Conservation (phyloP, 2,329 filamentous ascomycete genomes). For the Colletotrichum tofieldiae region DNA sequence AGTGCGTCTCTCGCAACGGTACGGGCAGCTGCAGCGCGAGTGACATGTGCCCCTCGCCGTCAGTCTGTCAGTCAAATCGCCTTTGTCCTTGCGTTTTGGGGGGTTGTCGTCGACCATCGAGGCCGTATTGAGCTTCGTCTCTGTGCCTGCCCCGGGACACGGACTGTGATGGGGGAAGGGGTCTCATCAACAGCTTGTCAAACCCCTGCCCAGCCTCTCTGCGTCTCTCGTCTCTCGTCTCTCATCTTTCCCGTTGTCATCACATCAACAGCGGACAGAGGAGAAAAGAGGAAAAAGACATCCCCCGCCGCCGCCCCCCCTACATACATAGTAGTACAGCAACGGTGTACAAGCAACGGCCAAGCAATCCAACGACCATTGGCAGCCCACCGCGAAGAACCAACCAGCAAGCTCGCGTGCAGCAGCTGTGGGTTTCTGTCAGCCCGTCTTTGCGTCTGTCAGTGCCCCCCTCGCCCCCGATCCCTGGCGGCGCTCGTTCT, state of each 20-base stretch:
- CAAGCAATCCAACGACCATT: conserved; percentile 23
- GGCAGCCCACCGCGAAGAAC: not conserved
- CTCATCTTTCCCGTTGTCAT: not conserved
- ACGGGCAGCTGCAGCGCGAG: not conserved
- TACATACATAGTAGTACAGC: not conserved
- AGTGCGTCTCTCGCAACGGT: not conserved
- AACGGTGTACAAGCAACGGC: conserved; percentile 30
- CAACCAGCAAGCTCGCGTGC: conserved; percentile 9
- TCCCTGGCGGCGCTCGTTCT: conserved; percentile 2
- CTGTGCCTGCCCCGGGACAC: too few species aligned
- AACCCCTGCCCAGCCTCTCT: not conserved
- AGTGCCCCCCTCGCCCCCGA: not conserved
- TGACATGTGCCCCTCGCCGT: conserved; percentile 1
- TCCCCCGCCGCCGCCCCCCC: not conserved
- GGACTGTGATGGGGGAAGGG: not conserved
- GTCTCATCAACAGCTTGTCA: not conserved
- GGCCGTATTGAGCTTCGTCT: not conserved
- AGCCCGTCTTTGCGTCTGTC: too few species aligned
- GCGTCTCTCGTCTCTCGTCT: not conserved
- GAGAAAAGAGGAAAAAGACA: not conserved
- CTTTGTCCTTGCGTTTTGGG: not conserved
- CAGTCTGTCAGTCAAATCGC: not conserved
- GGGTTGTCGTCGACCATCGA: not conserved
- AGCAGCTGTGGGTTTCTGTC: not conserved
- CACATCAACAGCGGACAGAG: not conserved